A percentile compares a stretch with the other conserved stretches of the same genome.
phyloP scores from a whole-genome alignment of 2,329 filamentous ascomycete genomes.

The Fusarium nematophilum region DNA sequence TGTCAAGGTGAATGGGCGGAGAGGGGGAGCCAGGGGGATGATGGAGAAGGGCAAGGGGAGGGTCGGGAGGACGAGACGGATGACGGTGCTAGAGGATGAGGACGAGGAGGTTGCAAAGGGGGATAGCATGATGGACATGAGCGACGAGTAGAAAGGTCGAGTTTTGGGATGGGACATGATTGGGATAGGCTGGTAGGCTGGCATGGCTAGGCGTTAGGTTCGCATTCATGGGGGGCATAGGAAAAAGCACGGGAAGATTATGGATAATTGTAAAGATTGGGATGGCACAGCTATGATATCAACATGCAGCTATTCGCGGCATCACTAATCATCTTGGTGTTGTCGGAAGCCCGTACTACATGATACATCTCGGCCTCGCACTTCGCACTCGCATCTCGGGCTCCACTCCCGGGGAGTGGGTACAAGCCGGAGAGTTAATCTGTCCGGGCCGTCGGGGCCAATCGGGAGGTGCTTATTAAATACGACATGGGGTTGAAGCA shows the following conservation, averaged over 20 bases:
- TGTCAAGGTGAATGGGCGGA: constrained; percentile 49
- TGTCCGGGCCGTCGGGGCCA: constrained; percentile 30
- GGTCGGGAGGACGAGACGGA: constrained; percentile 49
- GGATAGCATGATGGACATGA: constrained; percentile 67
- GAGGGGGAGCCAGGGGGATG: constrained; percentile 32
- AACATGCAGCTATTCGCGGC: neutral
- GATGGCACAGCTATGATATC: neutral
- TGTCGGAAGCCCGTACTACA: neutral
- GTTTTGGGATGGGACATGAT: neutral
- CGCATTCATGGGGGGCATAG: neutral
- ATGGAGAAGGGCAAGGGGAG: constrained; percentile 60
- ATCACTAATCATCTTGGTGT: constrained; percentile 8
- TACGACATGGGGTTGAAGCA: constrained; percentile 1
- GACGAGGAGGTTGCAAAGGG: constrained; percentile 53
- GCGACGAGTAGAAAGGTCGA: constrained; percentile 55
- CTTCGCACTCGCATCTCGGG: constrained; percentile 25
- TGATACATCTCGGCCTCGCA: neutral
- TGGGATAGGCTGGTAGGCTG: constrained; percentile 16
- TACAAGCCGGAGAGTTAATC: constrained; percentile 27
- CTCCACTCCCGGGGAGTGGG: constrained; percentile 17
- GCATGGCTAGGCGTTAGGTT: constrained; percentile 28
- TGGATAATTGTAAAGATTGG: constrained; percentile 2
- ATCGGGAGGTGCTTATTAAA: constrained; percentile 38
- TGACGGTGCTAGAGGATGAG: constrained; percentile 48
- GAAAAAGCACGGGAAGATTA: neutral